A percentile compares a stretch with the other conserved stretches of the same genome.
Conservation (phyloP, 495 filamentous ascomycete genomes). For the Lasiosphaeria ovina region DNA sequence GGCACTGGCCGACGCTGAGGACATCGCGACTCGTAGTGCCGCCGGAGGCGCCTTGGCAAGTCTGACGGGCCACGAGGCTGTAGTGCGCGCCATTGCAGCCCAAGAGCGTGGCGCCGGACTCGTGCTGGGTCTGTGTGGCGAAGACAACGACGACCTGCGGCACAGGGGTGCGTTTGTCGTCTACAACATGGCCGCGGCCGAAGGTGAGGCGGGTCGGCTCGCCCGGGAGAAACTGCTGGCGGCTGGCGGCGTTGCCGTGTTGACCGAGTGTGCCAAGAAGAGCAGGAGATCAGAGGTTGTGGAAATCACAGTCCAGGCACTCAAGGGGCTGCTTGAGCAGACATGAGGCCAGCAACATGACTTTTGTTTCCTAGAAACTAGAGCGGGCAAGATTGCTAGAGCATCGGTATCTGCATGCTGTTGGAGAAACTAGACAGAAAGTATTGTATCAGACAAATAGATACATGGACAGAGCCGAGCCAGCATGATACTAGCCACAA, state of each 20-base stretch:
- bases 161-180: conserved; percentile 79
- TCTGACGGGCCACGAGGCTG: conserved; percentile 72
- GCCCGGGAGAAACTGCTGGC: conserved; percentile 46
- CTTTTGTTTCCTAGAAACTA: no score
- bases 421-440: no score
- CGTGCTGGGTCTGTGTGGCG: conserved; percentile 69
- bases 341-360: not conserved
- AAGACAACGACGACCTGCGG: conserved; percentile 70
- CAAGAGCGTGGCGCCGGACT: conserved; percentile 67
- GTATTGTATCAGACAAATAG: no score
- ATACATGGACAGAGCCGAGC: no score
- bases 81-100: conserved; percentile 65
- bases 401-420: no score
- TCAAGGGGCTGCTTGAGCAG: conserved; percentile 56
- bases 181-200: conserved; percentile 56
- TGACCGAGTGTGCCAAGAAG: conserved; percentile 64
- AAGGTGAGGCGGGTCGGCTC: conserved; percentile 50
- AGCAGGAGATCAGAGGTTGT: conserved; percentile 62
- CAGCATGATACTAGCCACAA: no score
- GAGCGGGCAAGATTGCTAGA: no score
- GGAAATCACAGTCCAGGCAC: conserved; percentile 59
- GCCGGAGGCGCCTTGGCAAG: conserved; percentile 87
- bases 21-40: conserved; percentile 72
- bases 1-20: conserved; percentile 82
- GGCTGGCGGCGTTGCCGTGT: conserved; percentile 55